A percentile compares a stretch with the other conserved stretches of the same genome.
Evolutionary conservation across 2,329 filamentous ascomycete species (phyloP).

Genomic region (Arthrobotrys pseudoclavata): DNA sequence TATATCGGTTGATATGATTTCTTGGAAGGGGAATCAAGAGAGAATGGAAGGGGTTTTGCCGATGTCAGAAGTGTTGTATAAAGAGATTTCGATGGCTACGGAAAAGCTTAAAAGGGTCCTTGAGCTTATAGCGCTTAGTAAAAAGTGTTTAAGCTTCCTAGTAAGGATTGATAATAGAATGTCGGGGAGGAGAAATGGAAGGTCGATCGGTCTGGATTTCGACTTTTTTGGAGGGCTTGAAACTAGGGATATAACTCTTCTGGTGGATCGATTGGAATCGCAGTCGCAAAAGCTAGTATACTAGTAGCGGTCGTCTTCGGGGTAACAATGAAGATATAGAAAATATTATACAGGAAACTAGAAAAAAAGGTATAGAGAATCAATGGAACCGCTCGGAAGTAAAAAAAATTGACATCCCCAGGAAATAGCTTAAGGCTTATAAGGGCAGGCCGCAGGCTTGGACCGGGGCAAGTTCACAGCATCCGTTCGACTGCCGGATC

Average conservation of each 20-base stretch:
- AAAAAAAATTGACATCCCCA: background rate
- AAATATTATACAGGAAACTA: background rate
- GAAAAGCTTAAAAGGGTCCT: background rate
- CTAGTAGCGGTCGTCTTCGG: background rate
- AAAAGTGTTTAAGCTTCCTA: conserved; percentile 9
- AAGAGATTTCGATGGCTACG: background rate
- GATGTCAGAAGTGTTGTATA: conserved; percentile 3
- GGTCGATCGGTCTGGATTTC: background rate
- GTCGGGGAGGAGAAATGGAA: background rate
- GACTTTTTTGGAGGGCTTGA: background rate
- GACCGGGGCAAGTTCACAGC: background rate
- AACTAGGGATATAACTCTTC: background rate
- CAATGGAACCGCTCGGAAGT: background rate
- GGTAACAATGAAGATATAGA: background rate
- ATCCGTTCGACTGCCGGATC: conserved; percentile 37
- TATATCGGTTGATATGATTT: background rate
- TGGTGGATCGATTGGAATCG: background rate
- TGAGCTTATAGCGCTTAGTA: conserved; percentile 12
- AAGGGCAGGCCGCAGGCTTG: background rate
- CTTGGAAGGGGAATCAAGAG: background rate
- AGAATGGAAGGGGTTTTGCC: conserved; percentile 22
- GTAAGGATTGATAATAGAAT: conserved; percentile 15
- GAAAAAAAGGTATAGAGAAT: no score
- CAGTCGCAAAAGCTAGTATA: background rate
- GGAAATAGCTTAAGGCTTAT: background rate